Conservation (phyloP, 2,329 filamentous ascomycete genomes). For the Neonectria coccinea region DNA sequence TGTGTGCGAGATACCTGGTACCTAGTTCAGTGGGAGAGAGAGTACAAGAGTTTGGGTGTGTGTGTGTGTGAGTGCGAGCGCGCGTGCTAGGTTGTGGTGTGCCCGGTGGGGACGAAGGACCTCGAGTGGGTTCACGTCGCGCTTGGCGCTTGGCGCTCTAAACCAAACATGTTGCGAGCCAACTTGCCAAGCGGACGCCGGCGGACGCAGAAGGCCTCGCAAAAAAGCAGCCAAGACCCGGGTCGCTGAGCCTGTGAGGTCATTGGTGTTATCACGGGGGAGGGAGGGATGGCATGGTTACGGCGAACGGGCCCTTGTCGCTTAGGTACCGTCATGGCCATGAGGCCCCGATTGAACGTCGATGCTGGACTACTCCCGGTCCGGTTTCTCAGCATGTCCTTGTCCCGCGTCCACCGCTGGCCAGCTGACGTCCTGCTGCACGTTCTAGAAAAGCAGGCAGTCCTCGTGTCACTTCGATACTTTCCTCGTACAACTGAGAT, state of each 20-base stretch:
- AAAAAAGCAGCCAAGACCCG: slow-evolving; percentile 27
- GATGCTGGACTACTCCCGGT: slow-evolving; percentile 6
- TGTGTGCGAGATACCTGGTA: not conserved
- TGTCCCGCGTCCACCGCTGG: slow-evolving; percentile 6
- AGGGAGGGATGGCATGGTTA: slow-evolving; percentile 27
- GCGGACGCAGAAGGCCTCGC: slow-evolving; percentile 12
- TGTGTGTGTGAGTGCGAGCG: slow-evolving; percentile 6
- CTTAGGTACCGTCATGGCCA: slow-evolving; percentile 24
- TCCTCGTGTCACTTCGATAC: not conserved
- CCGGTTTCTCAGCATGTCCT: slow-evolving; percentile 8
- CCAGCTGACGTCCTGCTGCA: slow-evolving; percentile 10
- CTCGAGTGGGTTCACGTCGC: slow-evolving; percentile 6
- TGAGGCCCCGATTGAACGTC: slow-evolving; percentile 25
- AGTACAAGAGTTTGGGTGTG: no score
- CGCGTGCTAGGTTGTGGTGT: slow-evolving; percentile 38
- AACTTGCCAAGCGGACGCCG: slow-evolving; percentile 18
- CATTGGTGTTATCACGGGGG: slow-evolving; percentile 39
- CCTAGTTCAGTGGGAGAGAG: not conserved
- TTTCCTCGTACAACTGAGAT: not conserved
- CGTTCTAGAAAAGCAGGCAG: not conserved
- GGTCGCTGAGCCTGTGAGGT: slow-evolving; percentile 33
- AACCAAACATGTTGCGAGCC: slow-evolving; percentile 30
- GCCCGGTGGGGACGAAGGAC: slow-evolving; percentile 27
- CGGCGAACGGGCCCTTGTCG: slow-evolving; percentile 9
- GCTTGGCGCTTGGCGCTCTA: slow-evolving; percentile 41